A percentile compares a stretch with the other conserved stretches of the same genome.
These are phyloP conservation scores for Ilyonectria robusta DNA, from an alignment of 2,329 filamentous ascomycete genomes.

Conservation along the genomic window DNA sequence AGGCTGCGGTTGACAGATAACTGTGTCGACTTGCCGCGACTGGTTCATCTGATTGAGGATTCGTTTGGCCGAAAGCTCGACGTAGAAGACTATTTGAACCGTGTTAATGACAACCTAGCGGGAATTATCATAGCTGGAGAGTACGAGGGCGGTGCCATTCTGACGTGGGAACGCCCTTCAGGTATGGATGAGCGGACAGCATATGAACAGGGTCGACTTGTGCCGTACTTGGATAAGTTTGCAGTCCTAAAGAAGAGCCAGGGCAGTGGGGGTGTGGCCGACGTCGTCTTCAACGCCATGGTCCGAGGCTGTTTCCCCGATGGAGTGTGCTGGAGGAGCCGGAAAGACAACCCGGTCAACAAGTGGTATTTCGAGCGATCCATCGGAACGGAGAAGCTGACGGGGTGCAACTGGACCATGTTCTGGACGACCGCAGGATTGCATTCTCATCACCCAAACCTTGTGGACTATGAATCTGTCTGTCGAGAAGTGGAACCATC, in stretches of 20 bases:
- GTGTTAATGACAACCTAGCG: conserved; percentile 86
- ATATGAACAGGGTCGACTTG: conserved; percentile 72
- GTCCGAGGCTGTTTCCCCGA: conserved; percentile 88
- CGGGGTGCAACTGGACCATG: conserved; percentile 93
- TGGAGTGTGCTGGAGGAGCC: conserved; percentile 93
- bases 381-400: conserved; percentile 84
- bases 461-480: conserved; percentile 81
- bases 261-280: conserved; percentile 91
- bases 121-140: conserved; percentile 95
- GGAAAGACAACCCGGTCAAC: conserved; percentile 94
- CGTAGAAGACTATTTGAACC: conserved; percentile 83
- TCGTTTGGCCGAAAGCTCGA: conserved; percentile 91
- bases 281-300: conserved; percentile 97
- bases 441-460: conserved; percentile 66
- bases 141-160: conserved; percentile 94
- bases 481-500: conserved; percentile 75
- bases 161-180: conserved; percentile 91
- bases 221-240: conserved; percentile 98
- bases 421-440: conserved; percentile 91
- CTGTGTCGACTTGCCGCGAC: conserved; percentile 84
- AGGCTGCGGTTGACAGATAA: conserved; percentile 82
- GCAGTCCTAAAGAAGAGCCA: conserved; percentile 91
- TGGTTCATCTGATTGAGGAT: conserved; percentile 92
- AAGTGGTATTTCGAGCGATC: conserved; percentile 99
- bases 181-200: conserved; percentile 69